Evolutionary conservation across 176 grass and related monocot genomes (phyloP).

Genomic region (Ensete ventricosum): DNA sequence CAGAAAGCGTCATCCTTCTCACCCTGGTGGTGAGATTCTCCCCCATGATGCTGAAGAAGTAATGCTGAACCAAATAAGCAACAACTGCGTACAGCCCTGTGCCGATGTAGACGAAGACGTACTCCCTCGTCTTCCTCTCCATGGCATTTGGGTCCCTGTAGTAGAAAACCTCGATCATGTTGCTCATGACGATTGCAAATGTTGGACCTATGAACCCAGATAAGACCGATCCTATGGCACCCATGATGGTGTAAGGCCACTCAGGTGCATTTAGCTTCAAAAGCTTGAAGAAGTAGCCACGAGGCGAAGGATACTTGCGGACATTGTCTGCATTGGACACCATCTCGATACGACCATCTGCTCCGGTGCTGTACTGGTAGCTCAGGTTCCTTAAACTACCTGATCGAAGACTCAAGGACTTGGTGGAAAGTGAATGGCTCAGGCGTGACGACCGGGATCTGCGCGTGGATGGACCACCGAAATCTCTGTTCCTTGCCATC

Average conservation of each 20-base stretch:
- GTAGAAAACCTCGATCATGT: conserved; percentile 86
- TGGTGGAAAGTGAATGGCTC: conserved; percentile 62
- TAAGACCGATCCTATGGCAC: conserved; percentile 51
- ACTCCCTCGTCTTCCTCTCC: conserved; percentile 76
- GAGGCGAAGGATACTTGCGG: conserved; percentile 49
- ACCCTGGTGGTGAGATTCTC: conserved; percentile 78
- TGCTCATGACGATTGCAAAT: conserved; percentile 74
- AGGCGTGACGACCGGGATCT: conserved; percentile 51
- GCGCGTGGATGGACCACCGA: conserved; percentile 36
- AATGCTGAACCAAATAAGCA: conserved; percentile 63
- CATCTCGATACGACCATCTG: conserved; percentile 73
- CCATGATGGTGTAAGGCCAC: conserved; percentile 64
- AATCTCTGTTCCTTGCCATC: conserved; percentile 56
- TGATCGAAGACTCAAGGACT: conserved; percentile 62
- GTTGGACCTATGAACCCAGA: conserved; percentile 70
- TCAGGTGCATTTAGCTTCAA: conserved; percentile 67
- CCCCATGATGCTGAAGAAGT: conserved; percentile 89
- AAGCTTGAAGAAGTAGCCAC: conserved; percentile 63
- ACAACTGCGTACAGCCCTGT: conserved; percentile 59
- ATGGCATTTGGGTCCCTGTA: conserved; percentile 52
- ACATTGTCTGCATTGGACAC: conserved; percentile 66
- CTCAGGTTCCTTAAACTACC: conserved; percentile 74
- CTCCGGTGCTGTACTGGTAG: conserved; percentile 68
- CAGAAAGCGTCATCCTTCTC: conserved; percentile 69
- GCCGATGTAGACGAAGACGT: conserved; percentile 71